Conservation (phyloP, 2,329 filamentous ascomycete species). For the Aschersonia sp. region DNA sequence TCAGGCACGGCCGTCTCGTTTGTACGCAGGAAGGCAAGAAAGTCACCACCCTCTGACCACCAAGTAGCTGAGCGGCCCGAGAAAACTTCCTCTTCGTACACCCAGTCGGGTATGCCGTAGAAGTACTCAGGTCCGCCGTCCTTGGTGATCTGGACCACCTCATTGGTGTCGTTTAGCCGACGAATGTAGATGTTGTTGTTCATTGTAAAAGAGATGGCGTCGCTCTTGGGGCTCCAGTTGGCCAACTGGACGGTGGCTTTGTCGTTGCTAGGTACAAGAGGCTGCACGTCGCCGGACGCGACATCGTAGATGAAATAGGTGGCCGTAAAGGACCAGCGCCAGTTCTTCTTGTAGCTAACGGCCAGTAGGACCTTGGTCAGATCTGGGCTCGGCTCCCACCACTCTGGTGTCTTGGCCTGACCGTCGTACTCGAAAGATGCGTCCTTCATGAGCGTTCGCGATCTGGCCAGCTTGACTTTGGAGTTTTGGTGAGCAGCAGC, state of each 20-base stretch:
- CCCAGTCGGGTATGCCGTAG: constrained; percentile 95
- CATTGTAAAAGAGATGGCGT: constrained; percentile 78
- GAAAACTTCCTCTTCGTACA: constrained; percentile 64
- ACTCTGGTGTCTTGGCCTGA: constrained; percentile 37
- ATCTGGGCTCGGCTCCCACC: constrained; percentile 65
- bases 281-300: constrained; percentile 58
- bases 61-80: constrained; percentile 70
- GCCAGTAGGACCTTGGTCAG: constrained; percentile 77
- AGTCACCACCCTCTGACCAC: constrained; percentile 88
- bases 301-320: constrained; percentile 91
- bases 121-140: constrained; percentile 85
- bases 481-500: constrained; percentile 18
- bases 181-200: constrained; percentile 86
- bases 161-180: constrained; percentile 34
- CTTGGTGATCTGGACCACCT: constrained; percentile 59
- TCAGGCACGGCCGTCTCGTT: constrained; percentile 87
- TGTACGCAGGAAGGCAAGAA: constrained; percentile 80
- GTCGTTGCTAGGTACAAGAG: constrained; percentile 57
- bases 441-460: constrained; percentile 63
- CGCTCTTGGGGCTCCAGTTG: constrained; percentile 75
- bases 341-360: constrained; percentile 60
- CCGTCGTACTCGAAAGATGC: constrained; percentile 45
- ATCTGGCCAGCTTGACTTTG: constrained; percentile 23
- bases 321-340: constrained; percentile 79
- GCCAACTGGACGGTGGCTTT: constrained; percentile 65